Evolutionary conservation across 176 grass and related monocot species (phyloP).

Genomic region (Urochloa ruziziensis): DNA sequence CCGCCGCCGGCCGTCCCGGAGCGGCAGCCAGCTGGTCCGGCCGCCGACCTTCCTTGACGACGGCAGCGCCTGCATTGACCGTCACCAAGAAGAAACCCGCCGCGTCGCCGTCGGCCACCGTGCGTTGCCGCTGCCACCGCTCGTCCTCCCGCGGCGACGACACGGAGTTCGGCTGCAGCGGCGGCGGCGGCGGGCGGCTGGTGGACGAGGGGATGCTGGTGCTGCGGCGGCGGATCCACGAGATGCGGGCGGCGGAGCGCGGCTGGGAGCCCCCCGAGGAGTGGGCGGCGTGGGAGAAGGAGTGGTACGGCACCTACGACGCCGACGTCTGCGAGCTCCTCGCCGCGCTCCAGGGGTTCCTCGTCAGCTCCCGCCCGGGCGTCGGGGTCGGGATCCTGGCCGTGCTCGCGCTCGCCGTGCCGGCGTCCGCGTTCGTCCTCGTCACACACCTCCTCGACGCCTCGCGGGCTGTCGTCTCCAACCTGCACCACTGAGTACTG

Average conservation of each 20-base stretch:
- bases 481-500: neutral
- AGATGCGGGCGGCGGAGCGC: constrained; percentile 47
- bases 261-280: constrained; percentile 35
- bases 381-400: constrained; percentile 44
- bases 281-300: constrained; percentile 64
- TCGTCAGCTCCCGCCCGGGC: constrained; percentile 41
- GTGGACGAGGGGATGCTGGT: constrained; percentile 56
- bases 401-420: constrained; percentile 31
- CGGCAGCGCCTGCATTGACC: neutral
- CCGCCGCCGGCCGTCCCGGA: neutral
- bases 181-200: neutral
- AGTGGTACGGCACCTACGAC: constrained; percentile 47
- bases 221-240: constrained; percentile 51
- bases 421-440: constrained; percentile 30
- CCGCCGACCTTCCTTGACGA: neutral
- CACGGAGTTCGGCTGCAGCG: constrained; percentile 2
- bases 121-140: neutral
- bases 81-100: neutral
- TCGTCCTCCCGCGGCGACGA: constrained; percentile 13
- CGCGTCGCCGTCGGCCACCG: neutral
- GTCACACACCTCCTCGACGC: constrained; percentile 14
- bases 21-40: neutral
- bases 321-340: constrained; percentile 48
- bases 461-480: neutral
- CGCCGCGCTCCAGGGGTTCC: constrained; percentile 42